These are phyloP conservation scores for Boletellus sp. DNA, from an alignment of 768 basidiomycete genomes.

Conservation along the genomic window DNA sequence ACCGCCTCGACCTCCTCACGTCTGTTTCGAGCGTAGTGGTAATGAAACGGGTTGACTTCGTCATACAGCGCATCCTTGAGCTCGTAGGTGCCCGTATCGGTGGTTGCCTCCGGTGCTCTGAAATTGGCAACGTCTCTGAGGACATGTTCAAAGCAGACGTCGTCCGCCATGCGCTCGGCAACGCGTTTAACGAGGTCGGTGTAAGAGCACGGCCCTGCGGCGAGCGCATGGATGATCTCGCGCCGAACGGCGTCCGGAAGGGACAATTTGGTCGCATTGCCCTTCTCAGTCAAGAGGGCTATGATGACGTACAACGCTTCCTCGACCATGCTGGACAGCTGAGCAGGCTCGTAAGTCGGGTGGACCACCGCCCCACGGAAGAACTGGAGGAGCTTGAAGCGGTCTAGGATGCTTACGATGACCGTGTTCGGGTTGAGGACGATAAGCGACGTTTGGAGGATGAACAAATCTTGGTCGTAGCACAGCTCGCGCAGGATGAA, in stretches of 20 bases:
- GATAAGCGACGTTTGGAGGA: constrained; percentile 82
- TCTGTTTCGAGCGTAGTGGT: constrained; percentile 91
- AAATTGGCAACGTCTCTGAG: constrained; percentile 78
- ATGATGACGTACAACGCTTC: constrained; percentile 88
- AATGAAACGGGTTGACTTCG: constrained; percentile 94
- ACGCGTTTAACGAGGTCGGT: constrained; percentile 90
- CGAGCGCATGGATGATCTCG: constrained; percentile 88
- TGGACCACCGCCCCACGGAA: constrained; percentile 63
- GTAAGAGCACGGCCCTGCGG: constrained; percentile 82
- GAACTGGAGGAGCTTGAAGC: constrained; percentile 78
- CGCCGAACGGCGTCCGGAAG: constrained; percentile 64
- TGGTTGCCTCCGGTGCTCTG: constrained; percentile 70
- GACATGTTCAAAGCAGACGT: constrained; percentile 75
- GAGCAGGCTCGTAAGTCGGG: constrained; percentile 61
- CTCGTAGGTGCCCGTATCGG: constrained; percentile 85
- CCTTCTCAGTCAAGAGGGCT: constrained; percentile 79
- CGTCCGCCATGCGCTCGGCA: constrained; percentile 85
- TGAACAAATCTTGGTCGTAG: constrained; percentile 92
- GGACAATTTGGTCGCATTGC: constrained; percentile 65
- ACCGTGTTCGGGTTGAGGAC: constrained; percentile 75
- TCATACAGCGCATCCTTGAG: constrained; percentile 78
- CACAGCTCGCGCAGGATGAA: constrained; percentile 94
- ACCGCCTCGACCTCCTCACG: constrained; percentile 86
- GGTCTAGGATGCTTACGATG: constrained; percentile 83
- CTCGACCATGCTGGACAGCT: constrained; percentile 83